phyloP scores from a whole-genome alignment of 495 filamentous ascomycete genomes.

The Aspergillus olivimuriae region DNA sequence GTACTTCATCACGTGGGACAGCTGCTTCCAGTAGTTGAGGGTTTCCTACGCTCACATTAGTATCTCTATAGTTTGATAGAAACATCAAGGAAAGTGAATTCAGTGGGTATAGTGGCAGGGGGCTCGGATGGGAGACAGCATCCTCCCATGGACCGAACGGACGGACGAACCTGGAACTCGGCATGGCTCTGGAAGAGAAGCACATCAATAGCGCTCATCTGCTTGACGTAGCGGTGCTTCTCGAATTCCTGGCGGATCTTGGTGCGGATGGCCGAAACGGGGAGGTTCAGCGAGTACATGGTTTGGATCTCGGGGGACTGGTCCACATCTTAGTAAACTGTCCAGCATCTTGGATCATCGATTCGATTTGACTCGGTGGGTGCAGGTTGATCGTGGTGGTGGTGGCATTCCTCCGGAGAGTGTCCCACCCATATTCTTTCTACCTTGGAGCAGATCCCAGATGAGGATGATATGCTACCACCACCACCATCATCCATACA shows the following conservation, averaged over 20 bases:
- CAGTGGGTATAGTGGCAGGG: constrained; percentile 6
- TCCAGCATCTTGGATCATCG: background rate
- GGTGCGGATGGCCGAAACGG: constrained; percentile 80
- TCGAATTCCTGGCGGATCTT: constrained; percentile 98
- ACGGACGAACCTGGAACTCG: constrained; percentile 67
- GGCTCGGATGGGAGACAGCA: background rate
- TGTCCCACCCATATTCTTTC: too few relatives aligned
- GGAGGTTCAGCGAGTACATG: constrained; percentile 89
- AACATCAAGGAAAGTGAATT: too few relatives aligned
- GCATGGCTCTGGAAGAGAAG: constrained; percentile 78
- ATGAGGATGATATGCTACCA: background rate
- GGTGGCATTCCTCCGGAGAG: too few relatives aligned
- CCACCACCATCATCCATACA: too few relatives aligned
- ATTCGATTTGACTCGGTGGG: background rate
- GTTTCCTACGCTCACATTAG: too few relatives aligned
- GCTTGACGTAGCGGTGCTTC: constrained; percentile 85
- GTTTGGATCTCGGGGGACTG: constrained; percentile 93
- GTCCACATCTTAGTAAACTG: constrained; percentile 4
- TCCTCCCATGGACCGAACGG: background rate
- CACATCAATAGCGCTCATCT: constrained; percentile 81
- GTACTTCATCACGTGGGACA: constrained; percentile 93
- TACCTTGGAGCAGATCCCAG: too few relatives aligned
- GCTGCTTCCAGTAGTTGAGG: constrained; percentile 98
- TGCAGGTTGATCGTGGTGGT: background rate
- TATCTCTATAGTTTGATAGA: too few relatives aligned